These are phyloP conservation scores for Xylariaceae sp. DNA, from an alignment of 2,329 filamentous ascomycete species.

Conservation along the genomic window DNA sequence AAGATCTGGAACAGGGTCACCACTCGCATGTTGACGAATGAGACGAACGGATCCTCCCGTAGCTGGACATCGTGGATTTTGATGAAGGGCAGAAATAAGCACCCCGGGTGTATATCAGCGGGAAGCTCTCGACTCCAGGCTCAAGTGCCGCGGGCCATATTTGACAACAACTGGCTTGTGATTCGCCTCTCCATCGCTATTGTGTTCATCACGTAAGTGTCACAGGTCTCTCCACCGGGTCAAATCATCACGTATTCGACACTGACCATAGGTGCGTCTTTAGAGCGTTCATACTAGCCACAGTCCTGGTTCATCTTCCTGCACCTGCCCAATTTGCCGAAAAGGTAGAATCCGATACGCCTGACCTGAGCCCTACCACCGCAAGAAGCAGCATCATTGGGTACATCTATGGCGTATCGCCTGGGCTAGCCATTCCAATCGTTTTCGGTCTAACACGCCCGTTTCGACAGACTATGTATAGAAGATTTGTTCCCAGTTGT, in stretches of 20 bases:
- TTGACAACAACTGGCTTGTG: conserved; percentile 19
- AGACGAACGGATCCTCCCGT: too few species aligned
- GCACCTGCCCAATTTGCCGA: conserved; percentile 4
- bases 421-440: conserved; percentile 19
- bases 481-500: conserved; percentile 14
- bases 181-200: conserved; percentile 17
- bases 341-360: conserved; percentile 13
- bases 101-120: conserved; percentile 2
- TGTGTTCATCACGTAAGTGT: conserved; percentile 16
- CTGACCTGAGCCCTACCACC: conserved; percentile 15
- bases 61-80: neutral
- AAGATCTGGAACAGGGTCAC: neutral
- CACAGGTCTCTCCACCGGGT: neutral
- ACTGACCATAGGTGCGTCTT: neutral
- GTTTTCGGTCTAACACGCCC: conserved; percentile 20
- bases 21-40: too few species aligned
- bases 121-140: neutral
- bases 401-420: conserved; percentile 21
- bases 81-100: neutral
- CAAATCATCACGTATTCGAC: neutral
- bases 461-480: conserved; percentile 19
- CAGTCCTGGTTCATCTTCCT: conserved; percentile 16
- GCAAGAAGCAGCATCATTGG: conserved; percentile 20
- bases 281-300: conserved; percentile 19
- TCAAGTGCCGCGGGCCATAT: conserved; percentile 5